phyloP scores from a whole-genome alignment of 2,329 filamentous ascomycete genomes.

The Knufia petricola region DNA sequence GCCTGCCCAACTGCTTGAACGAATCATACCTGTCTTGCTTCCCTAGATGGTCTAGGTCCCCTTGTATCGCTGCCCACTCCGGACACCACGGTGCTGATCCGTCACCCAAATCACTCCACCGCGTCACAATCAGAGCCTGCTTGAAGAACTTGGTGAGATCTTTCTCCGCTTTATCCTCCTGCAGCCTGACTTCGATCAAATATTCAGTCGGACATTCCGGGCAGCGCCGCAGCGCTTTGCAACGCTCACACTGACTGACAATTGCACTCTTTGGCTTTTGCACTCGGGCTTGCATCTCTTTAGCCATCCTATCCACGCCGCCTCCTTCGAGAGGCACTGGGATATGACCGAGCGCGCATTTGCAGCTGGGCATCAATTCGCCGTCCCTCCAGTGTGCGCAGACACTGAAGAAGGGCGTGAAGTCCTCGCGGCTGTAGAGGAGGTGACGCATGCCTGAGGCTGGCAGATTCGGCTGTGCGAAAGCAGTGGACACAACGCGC shows the following conservation, averaged over 20 bases:
- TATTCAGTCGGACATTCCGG: constrained; percentile 55
- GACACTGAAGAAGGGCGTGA: constrained; percentile 52
- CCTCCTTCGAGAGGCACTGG: constrained; percentile 36
- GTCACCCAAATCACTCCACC: constrained; percentile 54
- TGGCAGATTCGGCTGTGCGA: constrained; percentile 44
- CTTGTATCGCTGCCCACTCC: constrained; percentile 50
- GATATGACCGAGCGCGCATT: constrained; percentile 52
- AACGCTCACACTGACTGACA: constrained; percentile 44
- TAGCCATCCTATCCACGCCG: constrained; percentile 34
- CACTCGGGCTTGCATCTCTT: constrained; percentile 27
- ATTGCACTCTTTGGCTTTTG: constrained; percentile 32
- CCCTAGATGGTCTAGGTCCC: constrained; percentile 21
- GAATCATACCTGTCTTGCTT: constrained; percentile 32
- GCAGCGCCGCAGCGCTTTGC: constrained; percentile 51
- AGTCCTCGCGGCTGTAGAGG: constrained; percentile 48
- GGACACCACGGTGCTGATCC: constrained; percentile 40
- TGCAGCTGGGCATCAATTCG: constrained; percentile 49
- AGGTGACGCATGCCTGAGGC: constrained; percentile 45
- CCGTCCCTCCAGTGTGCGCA: constrained; percentile 56
- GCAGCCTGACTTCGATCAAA: constrained; percentile 49
- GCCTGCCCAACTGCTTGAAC: constrained; percentile 43
- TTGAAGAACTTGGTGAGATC: constrained; percentile 43
- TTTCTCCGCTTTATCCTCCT: constrained; percentile 42
- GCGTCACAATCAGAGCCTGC: constrained; percentile 50
- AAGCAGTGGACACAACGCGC: constrained; percentile 47